Evolutionary conservation across 73 alveolate genomes (phyloP), one percentile per base, ranked within the genome.

Genomic region (Paramecium pentaurelia): DNA sequence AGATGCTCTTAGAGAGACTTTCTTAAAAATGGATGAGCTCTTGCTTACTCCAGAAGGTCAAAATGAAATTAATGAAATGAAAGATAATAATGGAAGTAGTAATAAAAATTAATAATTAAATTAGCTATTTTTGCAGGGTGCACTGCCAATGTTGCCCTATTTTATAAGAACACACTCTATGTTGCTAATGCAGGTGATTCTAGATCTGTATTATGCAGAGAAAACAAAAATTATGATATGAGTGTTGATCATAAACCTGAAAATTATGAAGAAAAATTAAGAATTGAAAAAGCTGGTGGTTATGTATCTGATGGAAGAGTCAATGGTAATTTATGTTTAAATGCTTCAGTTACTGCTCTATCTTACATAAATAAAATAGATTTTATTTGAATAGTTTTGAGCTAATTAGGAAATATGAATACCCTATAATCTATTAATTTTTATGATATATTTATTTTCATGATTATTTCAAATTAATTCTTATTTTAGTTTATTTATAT

Each of bases 151-250:
- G 96, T 94, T 6, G 95, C 97, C n/a, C 71, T 97, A 14, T 89
- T 98, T 7, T 92, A 96, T 3, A 94, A 88, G 11, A 94, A 77
- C 45, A 93, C 88, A 45, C 70, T 97, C 32, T 96, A 86, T 71
- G 95, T 93, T 34, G 98, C 99, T 20, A 97, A 96, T 93, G 97
- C 98, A 14, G 99, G 99, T 6, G 99, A 97, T 92, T 94, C 99
- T 11, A 70, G 99, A 88, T 93, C 98, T 73, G 98, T 96, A 18
- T 58, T 95, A 45, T 93, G 97, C 75, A 86, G 93, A 92, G 89
- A 89, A 7, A 98, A 97, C 6, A 58, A 58, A 45, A 98, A 98
- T n/a, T 49, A 73, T n/a, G 96, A 95, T 71, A 80, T 97, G 97
- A 92, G 97, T 59, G 37, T 85, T n/a, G 99, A 97, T 83, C 99